Conservation (phyloP, 2,329 filamentous ascomycete species). For the Cladosporium cucumerinum region DNA sequence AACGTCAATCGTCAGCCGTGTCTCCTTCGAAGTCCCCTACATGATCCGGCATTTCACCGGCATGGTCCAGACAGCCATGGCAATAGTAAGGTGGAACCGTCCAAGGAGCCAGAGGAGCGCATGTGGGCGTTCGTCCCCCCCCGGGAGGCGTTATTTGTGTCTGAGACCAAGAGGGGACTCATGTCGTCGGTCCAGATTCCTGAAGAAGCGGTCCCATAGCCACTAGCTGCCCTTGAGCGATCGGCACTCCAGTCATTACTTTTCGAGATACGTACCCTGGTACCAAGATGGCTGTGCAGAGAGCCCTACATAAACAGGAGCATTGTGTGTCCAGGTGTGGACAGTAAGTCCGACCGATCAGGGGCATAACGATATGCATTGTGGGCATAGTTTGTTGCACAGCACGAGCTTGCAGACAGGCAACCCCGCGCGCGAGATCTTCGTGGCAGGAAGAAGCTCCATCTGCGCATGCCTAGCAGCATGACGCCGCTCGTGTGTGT, state of each 20-base stretch:
- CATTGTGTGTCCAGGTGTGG: background rate
- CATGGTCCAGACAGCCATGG: conserved; percentile 9
- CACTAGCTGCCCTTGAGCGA: background rate
- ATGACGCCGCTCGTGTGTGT: background rate
- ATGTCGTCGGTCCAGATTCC: background rate
- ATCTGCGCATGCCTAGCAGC: background rate
- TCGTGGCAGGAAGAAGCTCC: background rate
- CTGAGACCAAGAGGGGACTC: background rate
- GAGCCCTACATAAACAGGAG: background rate
- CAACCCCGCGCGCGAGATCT: background rate
- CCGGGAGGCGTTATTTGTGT: background rate
- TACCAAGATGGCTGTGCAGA: background rate
- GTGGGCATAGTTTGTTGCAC: background rate
- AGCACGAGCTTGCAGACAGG: background rate
- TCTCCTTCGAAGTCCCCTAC: background rate
- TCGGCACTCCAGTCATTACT: background rate
- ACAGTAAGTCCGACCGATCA: background rate
- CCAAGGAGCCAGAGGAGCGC: background rate
- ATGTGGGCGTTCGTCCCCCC: background rate
- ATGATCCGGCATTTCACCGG: background rate
- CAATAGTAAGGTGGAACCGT: background rate
- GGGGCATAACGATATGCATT: background rate
- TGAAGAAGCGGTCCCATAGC: background rate
- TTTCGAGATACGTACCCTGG: background rate
- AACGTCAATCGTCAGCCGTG: background rate